Evolutionary conservation across 176 grass and related monocot genomes (phyloP).

Genomic region (Bonia amplexicaulis): DNA sequence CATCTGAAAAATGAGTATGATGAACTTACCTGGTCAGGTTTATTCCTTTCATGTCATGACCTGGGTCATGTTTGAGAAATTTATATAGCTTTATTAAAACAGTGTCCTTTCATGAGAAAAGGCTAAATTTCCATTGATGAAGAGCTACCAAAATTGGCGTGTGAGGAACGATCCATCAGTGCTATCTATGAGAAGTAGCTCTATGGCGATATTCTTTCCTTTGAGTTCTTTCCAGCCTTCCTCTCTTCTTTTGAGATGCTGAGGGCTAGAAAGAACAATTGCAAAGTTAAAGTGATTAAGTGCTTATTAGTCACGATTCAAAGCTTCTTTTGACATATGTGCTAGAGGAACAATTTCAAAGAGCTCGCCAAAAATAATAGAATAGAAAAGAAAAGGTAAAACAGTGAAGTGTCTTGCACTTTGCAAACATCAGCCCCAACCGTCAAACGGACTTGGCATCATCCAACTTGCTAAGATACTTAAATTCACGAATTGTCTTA

Average conservation of each 20-base stretch:
- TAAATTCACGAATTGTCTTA: not conserved
- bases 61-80: slow-evolving; percentile 2
- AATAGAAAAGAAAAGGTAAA: not conserved
- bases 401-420: not conserved
- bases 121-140: not conserved
- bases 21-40: not conserved
- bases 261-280: not conserved
- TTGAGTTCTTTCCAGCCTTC: no score
- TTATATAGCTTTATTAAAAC: slow-evolving; percentile 14
- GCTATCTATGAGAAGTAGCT: no score
- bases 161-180: not conserved
- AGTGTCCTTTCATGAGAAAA: not conserved
- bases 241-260: not conserved
- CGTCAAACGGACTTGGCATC: not conserved
- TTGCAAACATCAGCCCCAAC: not conserved
- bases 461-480: not conserved
- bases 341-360: not conserved
- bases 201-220: not conserved
- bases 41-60: not conserved
- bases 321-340: not conserved
- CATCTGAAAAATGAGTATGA: not conserved
- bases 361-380: not conserved
- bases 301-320: not conserved
- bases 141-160: not conserved
- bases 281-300: not conserved